Evolutionary conservation across 1,139 yeast species (phyloP).

Genomic region (Diutina neorugosa): DNA sequence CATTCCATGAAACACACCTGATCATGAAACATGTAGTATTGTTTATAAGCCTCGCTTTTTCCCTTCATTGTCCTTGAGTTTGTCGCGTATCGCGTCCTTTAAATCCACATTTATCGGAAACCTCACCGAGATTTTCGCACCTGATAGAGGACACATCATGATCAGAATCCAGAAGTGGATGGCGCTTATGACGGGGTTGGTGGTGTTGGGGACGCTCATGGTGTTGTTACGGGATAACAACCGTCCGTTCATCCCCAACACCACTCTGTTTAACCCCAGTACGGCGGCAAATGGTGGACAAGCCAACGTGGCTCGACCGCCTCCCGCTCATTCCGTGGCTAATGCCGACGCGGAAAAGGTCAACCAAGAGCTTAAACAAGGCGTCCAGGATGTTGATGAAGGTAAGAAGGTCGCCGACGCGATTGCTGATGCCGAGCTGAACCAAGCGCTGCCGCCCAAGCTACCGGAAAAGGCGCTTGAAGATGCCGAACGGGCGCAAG

Average conservation of each 20-base stretch:
- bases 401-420: neutral
- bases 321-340: neutral
- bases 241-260: slow-evolving; percentile 1
- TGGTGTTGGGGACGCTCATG: slow-evolving; percentile 1
- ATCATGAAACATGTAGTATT: too few species aligned
- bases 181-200: neutral
- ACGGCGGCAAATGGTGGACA: neutral
- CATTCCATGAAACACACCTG: too few species aligned
- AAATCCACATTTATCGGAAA: too few species aligned
- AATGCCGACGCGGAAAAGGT: neutral
- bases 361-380: neutral
- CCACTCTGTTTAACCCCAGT: neutral
- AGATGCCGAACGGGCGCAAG: neutral
- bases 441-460: neutral
- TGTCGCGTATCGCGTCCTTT: too few species aligned
- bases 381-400: neutral
- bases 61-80: too few species aligned
- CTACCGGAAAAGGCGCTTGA: neutral
- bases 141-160: neutral
- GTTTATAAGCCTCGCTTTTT: neutral
- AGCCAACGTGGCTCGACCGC: neutral
- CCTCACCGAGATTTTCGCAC: neutral
- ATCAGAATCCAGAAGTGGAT: neutral
- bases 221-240: neutral
- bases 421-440: neutral